Evolutionary conservation across 2,329 filamentous ascomycete species (phyloP).

Genomic region (Polytolypa hystricis): DNA sequence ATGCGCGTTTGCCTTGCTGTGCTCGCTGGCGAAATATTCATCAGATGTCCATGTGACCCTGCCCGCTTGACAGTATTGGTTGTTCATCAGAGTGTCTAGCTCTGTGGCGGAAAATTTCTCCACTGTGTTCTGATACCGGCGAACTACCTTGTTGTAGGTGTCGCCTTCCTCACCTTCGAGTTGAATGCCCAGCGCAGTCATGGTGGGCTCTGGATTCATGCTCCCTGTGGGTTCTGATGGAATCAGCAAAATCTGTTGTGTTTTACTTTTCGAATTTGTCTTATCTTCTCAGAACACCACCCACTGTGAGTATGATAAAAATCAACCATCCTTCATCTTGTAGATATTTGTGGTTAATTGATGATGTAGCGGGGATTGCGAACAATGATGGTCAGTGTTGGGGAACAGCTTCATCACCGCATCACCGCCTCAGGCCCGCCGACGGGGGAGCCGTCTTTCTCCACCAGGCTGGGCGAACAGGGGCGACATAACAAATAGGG

Average conservation of each 20-base stretch:
- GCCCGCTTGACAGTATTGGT: constrained; percentile 20
- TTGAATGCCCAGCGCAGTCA: background rate
- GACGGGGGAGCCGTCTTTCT: no score
- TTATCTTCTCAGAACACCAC: no score
- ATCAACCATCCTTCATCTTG: constrained; percentile 34
- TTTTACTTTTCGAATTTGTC: constrained; percentile 36
- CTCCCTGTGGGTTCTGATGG: background rate
- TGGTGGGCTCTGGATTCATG: background rate
- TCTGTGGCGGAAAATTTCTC: no score
- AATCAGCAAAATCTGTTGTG: background rate
- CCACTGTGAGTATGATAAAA: no score
- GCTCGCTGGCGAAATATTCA: constrained; percentile 28
- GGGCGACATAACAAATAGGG: no score
- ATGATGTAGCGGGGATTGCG: no score
- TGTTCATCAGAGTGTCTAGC: no score
- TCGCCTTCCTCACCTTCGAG: constrained; percentile 15
- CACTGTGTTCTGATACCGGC: no score
- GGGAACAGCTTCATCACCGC: no score
- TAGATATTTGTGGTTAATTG: constrained; percentile 44
- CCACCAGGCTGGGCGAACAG: no score
- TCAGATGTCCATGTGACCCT: constrained; percentile 29
- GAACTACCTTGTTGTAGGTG: constrained; percentile 23
- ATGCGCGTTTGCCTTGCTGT: constrained; percentile 33
- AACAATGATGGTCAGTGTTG: no score
- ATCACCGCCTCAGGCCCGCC: no score